Percentiles rank a stretch among this genome's conserved stretches.
Evolutionary conservation across 129 eudicot genomes (phyloP).

Genomic region (Calendula officinalis): DNA sequence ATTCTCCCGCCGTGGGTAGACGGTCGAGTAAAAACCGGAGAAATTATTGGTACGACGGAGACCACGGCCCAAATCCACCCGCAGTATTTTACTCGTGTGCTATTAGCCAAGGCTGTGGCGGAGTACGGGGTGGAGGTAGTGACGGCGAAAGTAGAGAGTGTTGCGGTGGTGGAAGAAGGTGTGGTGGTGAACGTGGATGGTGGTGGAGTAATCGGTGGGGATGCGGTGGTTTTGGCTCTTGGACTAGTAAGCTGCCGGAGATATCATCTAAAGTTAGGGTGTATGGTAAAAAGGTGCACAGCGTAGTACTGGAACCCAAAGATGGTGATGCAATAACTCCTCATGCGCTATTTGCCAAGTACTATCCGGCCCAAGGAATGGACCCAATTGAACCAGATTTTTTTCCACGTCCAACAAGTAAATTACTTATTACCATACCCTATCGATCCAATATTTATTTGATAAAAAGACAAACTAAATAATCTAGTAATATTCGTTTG

Average conservation of each 20-base stretch:
- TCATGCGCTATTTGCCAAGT: constrained; percentile 66
- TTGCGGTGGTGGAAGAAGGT: constrained; percentile 48
- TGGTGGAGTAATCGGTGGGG: constrained; percentile 56
- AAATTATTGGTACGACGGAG: constrained; percentile 58
- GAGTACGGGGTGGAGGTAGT: constrained; percentile 69
- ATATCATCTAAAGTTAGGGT: constrained; percentile 48
- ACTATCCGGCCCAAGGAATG: constrained; percentile 42
- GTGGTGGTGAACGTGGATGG: constrained; percentile 50
- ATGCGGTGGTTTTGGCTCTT: constrained; percentile 37
- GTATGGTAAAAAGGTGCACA: constrained; percentile 76
- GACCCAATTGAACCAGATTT: constrained; percentile 74
- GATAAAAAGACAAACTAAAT: neutral
- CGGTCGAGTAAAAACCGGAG: constrained; percentile 43
- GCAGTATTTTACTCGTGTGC: constrained; percentile 48
- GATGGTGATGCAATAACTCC: constrained; percentile 53
- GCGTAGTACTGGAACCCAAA: constrained; percentile 65
- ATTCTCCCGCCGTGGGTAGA: constrained; percentile 71
- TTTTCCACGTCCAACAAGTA: constrained; percentile 77
- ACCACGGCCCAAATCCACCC: constrained; percentile 86
- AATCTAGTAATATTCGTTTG: no score
- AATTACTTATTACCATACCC: neutral
- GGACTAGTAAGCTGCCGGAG: constrained; percentile 47
- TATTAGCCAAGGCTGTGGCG: constrained; percentile 58
- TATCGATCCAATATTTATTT: no score
- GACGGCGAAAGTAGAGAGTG: constrained; percentile 53